Evolutionary conservation across 768 basidiomycete species (phyloP).

Genomic region (Dendrothele bispora): DNA sequence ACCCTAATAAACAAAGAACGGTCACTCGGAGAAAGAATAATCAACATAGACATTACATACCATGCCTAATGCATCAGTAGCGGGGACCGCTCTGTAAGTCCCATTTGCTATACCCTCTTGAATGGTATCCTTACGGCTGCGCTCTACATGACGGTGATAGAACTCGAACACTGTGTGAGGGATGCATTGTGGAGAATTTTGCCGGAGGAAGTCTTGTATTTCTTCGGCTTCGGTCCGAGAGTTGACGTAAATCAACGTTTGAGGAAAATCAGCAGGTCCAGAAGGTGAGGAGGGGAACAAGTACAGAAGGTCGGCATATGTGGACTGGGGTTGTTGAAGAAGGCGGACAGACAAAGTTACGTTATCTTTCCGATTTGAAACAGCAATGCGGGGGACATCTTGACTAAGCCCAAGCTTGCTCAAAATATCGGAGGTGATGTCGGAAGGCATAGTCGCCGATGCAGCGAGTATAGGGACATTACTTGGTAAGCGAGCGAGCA

Average conservation of each 20-base stretch:
- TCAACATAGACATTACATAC: neutral
- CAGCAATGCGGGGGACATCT: neutral
- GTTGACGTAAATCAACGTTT: slow-evolving; percentile 14
- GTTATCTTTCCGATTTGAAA: slow-evolving; percentile 13
- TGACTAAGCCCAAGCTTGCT: neutral
- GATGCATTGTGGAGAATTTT: slow-evolving; percentile 4
- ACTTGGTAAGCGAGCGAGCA: slow-evolving; percentile 2
- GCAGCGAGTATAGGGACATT: neutral
- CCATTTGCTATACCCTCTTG: slow-evolving; percentile 3
- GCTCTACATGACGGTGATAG: slow-evolving; percentile 10
- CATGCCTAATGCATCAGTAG: slow-evolving; percentile 13
- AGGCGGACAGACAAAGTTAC: slow-evolving; percentile 5
- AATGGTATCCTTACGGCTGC: neutral
- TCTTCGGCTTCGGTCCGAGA: slow-evolving; percentile 8
- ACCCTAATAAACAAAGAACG: slow-evolving; percentile 4
- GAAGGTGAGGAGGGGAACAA: slow-evolving; percentile 1
- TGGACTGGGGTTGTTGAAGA: slow-evolving; percentile 8
- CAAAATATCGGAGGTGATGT: slow-evolving; percentile 1
- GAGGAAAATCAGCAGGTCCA: slow-evolving; percentile 3
- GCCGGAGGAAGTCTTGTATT: slow-evolving; percentile 13
- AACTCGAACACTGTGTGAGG: slow-evolving; percentile 10
- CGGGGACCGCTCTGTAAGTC: slow-evolving; percentile 2
- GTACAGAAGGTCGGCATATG: slow-evolving; percentile 8
- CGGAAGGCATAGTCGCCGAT: slow-evolving; percentile 1
- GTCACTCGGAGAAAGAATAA: neutral